Conservation (phyloP, 2,329 filamentous ascomycete genomes). For the Phaeosphaeria sp. region DNA sequence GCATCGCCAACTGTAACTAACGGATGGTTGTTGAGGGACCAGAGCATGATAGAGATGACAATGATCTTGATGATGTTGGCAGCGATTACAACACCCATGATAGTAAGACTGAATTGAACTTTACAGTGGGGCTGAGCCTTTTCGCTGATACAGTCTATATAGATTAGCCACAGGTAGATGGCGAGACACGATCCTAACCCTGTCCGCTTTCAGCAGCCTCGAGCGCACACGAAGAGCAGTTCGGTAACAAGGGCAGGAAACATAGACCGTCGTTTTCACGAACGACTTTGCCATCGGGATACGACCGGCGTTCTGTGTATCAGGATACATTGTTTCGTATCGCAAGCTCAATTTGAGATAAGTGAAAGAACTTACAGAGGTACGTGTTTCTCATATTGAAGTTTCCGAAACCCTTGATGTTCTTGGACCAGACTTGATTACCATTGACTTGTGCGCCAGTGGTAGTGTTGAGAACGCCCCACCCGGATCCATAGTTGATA, state of each 20-base stretch:
- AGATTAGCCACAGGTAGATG: neutral
- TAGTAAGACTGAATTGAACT: constrained; percentile 8
- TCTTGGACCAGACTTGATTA: too few species aligned
- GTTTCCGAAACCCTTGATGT: too few species aligned
- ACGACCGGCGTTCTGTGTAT: too few species aligned
- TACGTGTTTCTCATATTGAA: neutral
- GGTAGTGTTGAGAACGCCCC: neutral
- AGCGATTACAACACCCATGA: constrained; percentile 33
- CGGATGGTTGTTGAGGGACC: constrained; percentile 17
- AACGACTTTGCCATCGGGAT: too few species aligned
- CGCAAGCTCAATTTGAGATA: neutral
- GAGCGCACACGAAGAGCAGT: neutral
- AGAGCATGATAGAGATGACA: constrained; percentile 27
- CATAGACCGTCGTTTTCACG: neutral
- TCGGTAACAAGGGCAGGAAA: neutral
- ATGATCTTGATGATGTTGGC: constrained; percentile 29
- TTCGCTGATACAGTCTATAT: constrained; percentile 19
- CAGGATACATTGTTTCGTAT: neutral
- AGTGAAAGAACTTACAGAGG: neutral
- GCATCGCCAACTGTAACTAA: constrained; percentile 39
- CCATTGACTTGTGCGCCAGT: too few species aligned
- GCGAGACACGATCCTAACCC: neutral
- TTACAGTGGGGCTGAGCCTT: constrained; percentile 9
- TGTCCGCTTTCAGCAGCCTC: neutral
- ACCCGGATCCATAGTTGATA: neutral